Conservation (phyloP, 1,284 basidiomycete genomes). For the Ganoderma lucidum region DNA sequence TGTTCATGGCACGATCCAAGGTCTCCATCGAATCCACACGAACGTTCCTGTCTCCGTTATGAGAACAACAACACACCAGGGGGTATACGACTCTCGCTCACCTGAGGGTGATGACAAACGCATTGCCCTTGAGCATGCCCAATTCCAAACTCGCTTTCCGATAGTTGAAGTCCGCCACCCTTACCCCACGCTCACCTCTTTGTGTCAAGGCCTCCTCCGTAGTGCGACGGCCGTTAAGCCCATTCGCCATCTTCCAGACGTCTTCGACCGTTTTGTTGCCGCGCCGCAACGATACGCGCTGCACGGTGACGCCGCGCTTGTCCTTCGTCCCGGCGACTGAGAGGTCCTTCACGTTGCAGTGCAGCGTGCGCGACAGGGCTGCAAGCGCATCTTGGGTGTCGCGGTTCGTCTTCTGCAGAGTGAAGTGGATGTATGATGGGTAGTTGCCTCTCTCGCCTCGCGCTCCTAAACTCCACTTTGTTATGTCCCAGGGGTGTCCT, state of each 20-base stretch:
- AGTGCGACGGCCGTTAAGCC: slow-evolving; percentile 65
- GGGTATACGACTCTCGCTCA: slow-evolving; percentile 45
- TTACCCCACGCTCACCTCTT: slow-evolving; percentile 89
- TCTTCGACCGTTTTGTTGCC: slow-evolving; percentile 84
- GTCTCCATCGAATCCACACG: slow-evolving; percentile 76
- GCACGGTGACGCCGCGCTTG: slow-evolving; percentile 96
- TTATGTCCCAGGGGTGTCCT: not conserved
- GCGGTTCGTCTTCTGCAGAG: slow-evolving; percentile 96
- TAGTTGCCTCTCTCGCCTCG: slow-evolving; percentile 65
- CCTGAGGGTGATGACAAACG: slow-evolving; percentile 95
- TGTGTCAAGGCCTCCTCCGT: slow-evolving; percentile 66
- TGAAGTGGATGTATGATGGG: slow-evolving; percentile 95
- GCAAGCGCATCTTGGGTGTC: slow-evolving; percentile 96
- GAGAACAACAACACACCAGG: not conserved
- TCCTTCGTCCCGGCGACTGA: slow-evolving; percentile 97
- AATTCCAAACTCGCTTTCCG: slow-evolving; percentile 84
- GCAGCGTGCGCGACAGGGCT: slow-evolving; percentile 80
- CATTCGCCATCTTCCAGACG: slow-evolving; percentile 85
- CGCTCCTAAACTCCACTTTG: slow-evolving; percentile 24
- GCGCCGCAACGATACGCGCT: slow-evolving; percentile 88
- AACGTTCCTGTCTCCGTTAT: slow-evolving; percentile 70
- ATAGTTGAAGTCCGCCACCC: slow-evolving; percentile 91
- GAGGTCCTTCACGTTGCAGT: slow-evolving; percentile 81
- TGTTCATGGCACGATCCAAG: slow-evolving; percentile 82
- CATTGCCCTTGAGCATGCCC: slow-evolving; percentile 96